These are phyloP conservation scores for Penicillium daleae DNA, from an alignment of 495 filamentous ascomycete genomes.

Conservation along the genomic window DNA sequence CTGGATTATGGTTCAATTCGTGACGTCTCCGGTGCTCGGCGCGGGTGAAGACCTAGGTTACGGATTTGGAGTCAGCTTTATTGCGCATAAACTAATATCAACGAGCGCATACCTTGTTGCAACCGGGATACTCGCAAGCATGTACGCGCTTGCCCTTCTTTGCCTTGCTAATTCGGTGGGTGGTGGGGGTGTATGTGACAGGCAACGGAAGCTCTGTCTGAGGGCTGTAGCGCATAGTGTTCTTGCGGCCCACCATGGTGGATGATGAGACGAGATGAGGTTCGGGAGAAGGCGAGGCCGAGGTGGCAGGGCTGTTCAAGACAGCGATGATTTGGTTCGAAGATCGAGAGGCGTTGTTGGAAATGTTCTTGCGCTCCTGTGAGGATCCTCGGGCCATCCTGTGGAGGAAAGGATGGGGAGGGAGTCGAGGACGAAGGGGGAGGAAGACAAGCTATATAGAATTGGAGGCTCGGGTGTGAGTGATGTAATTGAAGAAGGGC, in stretches of 20 bases:
- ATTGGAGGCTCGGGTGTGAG: conserved; percentile 6
- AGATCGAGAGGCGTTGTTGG: conserved; percentile 7
- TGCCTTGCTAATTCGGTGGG: conserved; percentile 77
- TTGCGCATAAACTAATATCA: background rate
- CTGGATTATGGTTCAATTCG: conserved; percentile 79
- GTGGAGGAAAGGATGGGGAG: conserved; percentile 6
- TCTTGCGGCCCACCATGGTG: conserved; percentile 30
- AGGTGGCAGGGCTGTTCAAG: conserved; percentile 19
- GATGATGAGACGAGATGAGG: conserved; percentile 11
- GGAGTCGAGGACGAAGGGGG: background rate
- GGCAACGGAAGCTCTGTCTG: conserved; percentile 33
- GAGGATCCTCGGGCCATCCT: conserved; percentile 24
- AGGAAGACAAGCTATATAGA: conserved; percentile 21
- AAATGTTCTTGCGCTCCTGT: conserved; percentile 12
- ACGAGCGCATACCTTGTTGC: conserved; percentile 60
- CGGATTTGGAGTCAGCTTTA: conserved; percentile 21
- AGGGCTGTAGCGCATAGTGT: conserved; percentile 23
- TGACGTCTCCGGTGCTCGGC: conserved; percentile 86
- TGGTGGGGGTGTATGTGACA: conserved; percentile 65
- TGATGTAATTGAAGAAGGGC: conserved; percentile 19
- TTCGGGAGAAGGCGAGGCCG: conserved; percentile 22
- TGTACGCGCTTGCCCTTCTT: conserved; percentile 85
- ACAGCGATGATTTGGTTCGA: conserved; percentile 16
- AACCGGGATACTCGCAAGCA: conserved; percentile 64
- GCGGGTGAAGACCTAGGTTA: conserved; percentile 71